A percentile compares a stretch with the other conserved stretches of the same genome.
Conservation (phyloP, 345 rosid species). For the Moricandia arvensis region DNA sequence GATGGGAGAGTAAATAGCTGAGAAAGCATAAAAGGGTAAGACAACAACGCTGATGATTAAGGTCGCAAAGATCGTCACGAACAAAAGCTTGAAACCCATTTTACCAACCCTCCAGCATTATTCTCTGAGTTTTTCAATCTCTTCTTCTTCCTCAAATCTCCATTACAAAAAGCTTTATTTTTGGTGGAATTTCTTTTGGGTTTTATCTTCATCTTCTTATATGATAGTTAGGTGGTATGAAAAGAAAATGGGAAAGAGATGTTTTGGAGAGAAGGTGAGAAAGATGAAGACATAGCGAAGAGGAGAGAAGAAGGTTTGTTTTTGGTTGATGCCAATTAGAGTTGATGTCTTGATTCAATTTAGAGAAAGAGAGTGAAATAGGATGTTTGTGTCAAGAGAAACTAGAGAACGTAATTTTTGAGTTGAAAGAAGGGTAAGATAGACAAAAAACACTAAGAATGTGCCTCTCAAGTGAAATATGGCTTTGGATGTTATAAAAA, state of each 20-base stretch:
- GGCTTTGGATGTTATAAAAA: no score
- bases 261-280: background rate
- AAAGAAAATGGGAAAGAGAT: background rate
- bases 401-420: background rate
- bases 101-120: conserved; percentile 58
- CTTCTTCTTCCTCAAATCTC: conserved; percentile 25
- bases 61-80: no score
- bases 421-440: background rate
- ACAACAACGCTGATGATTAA: conserved; percentile 58
- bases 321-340: background rate
- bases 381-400: background rate
- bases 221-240: no score
- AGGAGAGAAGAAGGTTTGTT: background rate
- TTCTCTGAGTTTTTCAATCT: conserved; percentile 1
- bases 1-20: conserved; percentile 69
- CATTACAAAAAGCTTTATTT: conserved; percentile 17
- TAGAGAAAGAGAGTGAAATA: no score
- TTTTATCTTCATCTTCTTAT: background rate
- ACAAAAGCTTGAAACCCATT: conserved; percentile 43
- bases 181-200: background rate
- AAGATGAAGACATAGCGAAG: background rate
- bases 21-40: conserved; percentile 76
- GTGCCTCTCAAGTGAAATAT: background rate
- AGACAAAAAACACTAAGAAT: background rate
- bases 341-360: no score